Base-by-base conservation (phyloP, 768 basidiomycete species). In the Lentinula aciculospora region DNA sequence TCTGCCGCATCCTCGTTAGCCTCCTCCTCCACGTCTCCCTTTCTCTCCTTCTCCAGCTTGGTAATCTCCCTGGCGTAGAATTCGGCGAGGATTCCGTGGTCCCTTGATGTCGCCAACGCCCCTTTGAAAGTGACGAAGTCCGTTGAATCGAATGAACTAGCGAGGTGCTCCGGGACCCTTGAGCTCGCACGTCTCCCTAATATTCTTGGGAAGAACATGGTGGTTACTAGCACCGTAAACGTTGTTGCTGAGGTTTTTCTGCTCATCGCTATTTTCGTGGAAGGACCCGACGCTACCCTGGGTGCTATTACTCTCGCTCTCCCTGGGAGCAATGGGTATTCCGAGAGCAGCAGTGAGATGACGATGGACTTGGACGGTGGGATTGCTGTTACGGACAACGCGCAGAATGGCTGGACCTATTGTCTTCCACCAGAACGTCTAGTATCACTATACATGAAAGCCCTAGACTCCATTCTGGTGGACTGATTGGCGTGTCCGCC, bases 81-180 rank as follows among this genome's bases (percentile, higher is more conserved):
- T 56, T 63, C 61, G 42, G 62, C 66, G n/a, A 13, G 19, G 60
- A 65, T 23, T 10, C 23, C 59, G 44, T 63, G 61, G 19, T 45
- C 61, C 31, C 2, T 66, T 66, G 63, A 73, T 72, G 46, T 72
- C 72, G 36, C 68, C 60, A 46, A 77, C 61, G 51, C 64, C 68
- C 5, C 59, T 64, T 64, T 74, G 68, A 64, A 74, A 72, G 27
- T 69, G 68, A 64, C 59, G 68, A 27, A 68, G 42, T 10, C 73
- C 66, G 56, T 63, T 62, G 9, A 73, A 65, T 25, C 67, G 65
- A 61, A 75, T 70, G 51, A 64, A 56, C 28, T 71, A n/a, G 59
- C 42, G 56, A 36, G 66, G 60, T 65, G 66, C 67, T 31, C 66
- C 66, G 42, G 60, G 68, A 65, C 56, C 60, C 63, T 65, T 63